Evolutionary conservation across 1,139 yeast genomes (phyloP).

Genomic region (Arxiozyma bovina): DNA sequence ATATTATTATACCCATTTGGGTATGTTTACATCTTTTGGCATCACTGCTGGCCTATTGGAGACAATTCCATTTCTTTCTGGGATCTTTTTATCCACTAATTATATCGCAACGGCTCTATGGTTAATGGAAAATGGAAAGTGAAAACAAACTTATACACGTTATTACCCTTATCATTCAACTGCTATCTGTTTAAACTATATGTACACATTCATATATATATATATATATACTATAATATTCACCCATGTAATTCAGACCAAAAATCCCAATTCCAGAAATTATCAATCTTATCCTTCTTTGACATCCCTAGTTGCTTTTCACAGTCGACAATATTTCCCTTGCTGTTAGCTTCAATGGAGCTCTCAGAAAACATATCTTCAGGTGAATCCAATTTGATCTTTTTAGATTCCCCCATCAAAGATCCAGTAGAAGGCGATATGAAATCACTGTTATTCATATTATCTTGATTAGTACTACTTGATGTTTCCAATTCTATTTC

Average conservation of each 20-base stretch:
- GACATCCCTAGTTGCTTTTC: not conserved
- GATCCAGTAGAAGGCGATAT: constrained; percentile 20
- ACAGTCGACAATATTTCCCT: not conserved
- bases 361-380: constrained; percentile 23
- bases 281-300: not conserved
- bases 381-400: constrained; percentile 29
- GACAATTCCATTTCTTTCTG: constrained; percentile 25
- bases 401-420: constrained; percentile 29
- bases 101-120: constrained; percentile 25
- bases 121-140: constrained; percentile 12
- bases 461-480: constrained; percentile 14
- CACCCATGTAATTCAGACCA: constrained; percentile 17
- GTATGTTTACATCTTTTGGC: constrained; percentile 27
- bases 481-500: constrained; percentile 13
- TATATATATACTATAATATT: not conserved
- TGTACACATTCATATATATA: not conserved
- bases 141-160: not conserved
- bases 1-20: constrained; percentile 19
- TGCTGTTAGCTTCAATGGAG: constrained; percentile 2
- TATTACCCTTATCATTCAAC: not conserved
- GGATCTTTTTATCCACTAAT: constrained; percentile 24
- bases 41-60: constrained; percentile 24
- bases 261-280: constrained; percentile 30
- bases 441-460: constrained; percentile 1
- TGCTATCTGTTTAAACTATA: not conserved